Evolutionary conservation across 2,329 filamentous ascomycete species (phyloP).

Genomic region (Colletotrichum cordylinicola): DNA sequence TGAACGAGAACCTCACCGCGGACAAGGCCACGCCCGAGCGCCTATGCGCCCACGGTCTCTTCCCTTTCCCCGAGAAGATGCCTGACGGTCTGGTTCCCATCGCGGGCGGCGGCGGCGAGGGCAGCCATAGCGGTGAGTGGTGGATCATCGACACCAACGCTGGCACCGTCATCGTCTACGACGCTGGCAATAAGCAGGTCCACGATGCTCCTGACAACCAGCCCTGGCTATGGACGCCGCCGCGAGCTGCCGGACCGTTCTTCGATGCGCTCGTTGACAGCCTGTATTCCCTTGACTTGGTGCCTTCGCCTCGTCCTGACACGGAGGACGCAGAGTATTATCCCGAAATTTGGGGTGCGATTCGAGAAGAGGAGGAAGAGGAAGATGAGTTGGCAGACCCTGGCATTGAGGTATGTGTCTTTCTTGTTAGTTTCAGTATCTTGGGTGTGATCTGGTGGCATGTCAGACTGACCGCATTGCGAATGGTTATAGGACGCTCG

Average conservation of each 20-base stretch:
- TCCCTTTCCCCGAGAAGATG: neutral
- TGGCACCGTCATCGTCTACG: neutral
- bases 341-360: neutral
- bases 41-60: neutral
- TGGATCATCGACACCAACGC: neutral
- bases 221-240: neutral
- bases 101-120: neutral
- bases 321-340: neutral
- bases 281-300: neutral
- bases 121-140: neutral
- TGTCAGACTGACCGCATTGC: neutral
- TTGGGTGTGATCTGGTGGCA: neutral
- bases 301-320: neutral
- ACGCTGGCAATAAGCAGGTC: neutral
- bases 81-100: neutral
- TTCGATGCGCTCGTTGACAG: neutral
- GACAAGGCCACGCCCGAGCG: neutral
- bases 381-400: fast-evolving
- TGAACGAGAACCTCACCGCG: neutral
- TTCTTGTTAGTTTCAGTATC: fast-evolving
- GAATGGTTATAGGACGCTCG: neutral
- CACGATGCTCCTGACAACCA: neutral
- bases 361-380: neutral
- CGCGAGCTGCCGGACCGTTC: neutral
- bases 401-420: neutral